These are phyloP conservation scores for Hypsizygus marmoreus DNA, from an alignment of 768 basidiomycete species.

Conservation along the genomic window DNA sequence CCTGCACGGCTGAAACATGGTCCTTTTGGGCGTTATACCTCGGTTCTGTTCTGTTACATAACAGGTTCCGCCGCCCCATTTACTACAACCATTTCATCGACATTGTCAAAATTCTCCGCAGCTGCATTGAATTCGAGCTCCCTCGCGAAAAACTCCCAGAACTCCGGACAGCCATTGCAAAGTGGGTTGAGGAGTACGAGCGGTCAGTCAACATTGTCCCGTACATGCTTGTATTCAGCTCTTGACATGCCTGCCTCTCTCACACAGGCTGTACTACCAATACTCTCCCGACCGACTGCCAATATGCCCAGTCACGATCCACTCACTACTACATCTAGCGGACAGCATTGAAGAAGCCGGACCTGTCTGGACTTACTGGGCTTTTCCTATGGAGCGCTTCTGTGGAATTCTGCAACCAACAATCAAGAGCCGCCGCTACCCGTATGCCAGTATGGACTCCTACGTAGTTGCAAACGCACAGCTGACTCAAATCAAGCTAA, in stretches of 20 bases:
- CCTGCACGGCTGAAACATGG: constrained; percentile 21
- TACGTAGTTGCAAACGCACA: constrained; percentile 30
- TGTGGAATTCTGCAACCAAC: constrained; percentile 31
- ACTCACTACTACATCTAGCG: constrained; percentile 35
- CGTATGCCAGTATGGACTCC: constrained; percentile 30
- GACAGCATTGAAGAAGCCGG: constrained; percentile 29
- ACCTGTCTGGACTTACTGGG: constrained; percentile 40
- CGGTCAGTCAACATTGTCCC: too few species aligned
- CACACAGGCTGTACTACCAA: constrained; percentile 29
- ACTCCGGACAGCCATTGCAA: constrained; percentile 21
- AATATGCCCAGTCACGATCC: constrained; percentile 32
- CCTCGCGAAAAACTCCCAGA: constrained; percentile 17
- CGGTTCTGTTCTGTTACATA: constrained; percentile 16
- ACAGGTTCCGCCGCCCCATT: constrained; percentile 22
- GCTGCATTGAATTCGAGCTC: constrained; percentile 34
- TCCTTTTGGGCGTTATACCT: constrained; percentile 27
- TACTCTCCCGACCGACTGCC: constrained; percentile 19
- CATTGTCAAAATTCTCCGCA: constrained; percentile 30
- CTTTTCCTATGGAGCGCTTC: constrained; percentile 40
- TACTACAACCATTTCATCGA: constrained; percentile 41
- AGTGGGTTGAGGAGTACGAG: constrained; percentile 33
- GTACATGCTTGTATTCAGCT: not conserved
- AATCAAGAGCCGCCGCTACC: constrained; percentile 30
- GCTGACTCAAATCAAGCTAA: constrained; percentile 30
- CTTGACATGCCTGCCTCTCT: not conserved